Evolutionary conservation across 768 basidiomycete genomes (phyloP).

Genomic region (Pulveroboletus frians): DNA sequence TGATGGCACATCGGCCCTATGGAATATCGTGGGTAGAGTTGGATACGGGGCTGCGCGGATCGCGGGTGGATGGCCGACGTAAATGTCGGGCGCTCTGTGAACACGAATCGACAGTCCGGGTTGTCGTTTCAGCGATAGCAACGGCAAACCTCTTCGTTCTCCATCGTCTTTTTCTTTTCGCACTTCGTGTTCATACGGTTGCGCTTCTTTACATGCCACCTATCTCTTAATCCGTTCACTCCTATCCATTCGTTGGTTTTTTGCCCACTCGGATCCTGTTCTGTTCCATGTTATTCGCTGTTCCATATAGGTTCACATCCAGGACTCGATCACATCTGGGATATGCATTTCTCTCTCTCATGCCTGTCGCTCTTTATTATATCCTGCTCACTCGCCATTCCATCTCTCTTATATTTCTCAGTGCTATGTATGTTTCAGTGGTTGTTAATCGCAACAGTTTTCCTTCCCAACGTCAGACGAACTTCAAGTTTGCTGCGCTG

Average conservation of each 20-base stretch:
- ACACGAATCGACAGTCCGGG: constrained; percentile 6
- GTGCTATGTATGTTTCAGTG: constrained; percentile 8
- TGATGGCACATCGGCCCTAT: constrained; percentile 57
- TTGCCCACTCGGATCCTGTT: not conserved
- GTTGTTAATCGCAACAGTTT: not conserved
- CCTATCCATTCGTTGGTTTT: not conserved
- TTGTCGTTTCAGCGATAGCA: constrained; percentile 9
- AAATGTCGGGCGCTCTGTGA: constrained; percentile 6
- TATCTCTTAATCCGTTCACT: constrained; percentile 3
- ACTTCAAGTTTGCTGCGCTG: not conserved
- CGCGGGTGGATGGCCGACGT: constrained; percentile 76
- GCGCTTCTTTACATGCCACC: constrained; percentile 14
- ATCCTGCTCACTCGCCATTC: not conserved
- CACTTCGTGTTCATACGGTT: constrained; percentile 16
- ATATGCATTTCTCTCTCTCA: constrained; percentile 3
- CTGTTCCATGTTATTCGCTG: constrained; percentile 4
- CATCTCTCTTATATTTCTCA: not conserved
- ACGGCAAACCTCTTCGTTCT: not conserved
- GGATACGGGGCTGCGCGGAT: constrained; percentile 73
- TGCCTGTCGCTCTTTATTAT: constrained; percentile 8
- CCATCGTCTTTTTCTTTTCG: not conserved
- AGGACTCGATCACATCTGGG: constrained; percentile 7
- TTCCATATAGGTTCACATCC: constrained; percentile 10
- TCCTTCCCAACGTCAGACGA: not conserved
- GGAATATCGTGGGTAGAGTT: constrained; percentile 66